Evolutionary conservation across 345 rosid genomes (phyloP), one percentile per base, ranked within the genome.

Genomic region (Syzygium aqueum): DNA sequence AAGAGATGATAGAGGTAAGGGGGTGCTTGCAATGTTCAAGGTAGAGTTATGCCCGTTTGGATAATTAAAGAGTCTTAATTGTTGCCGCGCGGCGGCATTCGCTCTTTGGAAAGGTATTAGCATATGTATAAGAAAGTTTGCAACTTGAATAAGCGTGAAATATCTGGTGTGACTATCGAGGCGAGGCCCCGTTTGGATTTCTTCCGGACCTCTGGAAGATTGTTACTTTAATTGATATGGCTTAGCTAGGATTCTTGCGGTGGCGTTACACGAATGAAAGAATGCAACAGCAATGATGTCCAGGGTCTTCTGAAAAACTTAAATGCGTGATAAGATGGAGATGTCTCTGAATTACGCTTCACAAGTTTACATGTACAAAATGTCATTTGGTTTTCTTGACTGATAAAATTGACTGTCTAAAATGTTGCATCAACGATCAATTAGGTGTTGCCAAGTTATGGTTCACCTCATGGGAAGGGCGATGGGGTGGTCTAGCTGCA

Each of bases 1-100:
- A 97, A 54, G 98, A 93, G 88, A 90, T 97, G 90, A 92, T 97
- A 33, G 99, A 97, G 98, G 98, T 95, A 91, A 88, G 51, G 49
- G 9, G 50, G 40, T 88, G 51, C 89, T 15, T 86, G 30, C 57
- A 82, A 12, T 56, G 17, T 37, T 85, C 54, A 49, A 57, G 37
- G 52, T 83, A 49, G 77, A n/a, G 59, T 50, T 46, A 30, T 28
- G 51, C 37, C 49, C 33, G n/a, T 80, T 57, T 77, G 33, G 3
- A 28, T 12, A 25, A 25, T 77, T 37, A 53, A 19, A 73, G 82
- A 37, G 80, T 37, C 80, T 73, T 73, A 73, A 73, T 37, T 11
- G 49, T 37, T 37, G 82, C 27, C 4, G 14, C 7, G 77, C 16
- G 77, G 77, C 30, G 77, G 40, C 77, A 16, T 65, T 30, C 17